Evolutionary conservation across 495 filamentous ascomycete species (phyloP), one percentile per base, ranked within the genome.

Genomic region (Acidomyces sp.): DNA sequence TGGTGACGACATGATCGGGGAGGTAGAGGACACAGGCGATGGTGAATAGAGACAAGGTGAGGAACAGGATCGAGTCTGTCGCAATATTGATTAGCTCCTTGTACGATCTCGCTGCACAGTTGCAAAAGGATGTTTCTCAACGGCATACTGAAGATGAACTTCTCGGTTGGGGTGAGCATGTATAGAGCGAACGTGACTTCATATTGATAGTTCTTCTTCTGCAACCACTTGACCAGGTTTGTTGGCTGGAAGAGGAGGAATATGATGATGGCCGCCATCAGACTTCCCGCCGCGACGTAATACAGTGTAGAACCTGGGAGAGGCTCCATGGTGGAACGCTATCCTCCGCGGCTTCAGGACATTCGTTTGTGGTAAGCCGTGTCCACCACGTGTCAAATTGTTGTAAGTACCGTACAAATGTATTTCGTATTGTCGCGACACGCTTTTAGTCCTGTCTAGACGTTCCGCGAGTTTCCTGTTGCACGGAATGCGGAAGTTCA

Each of bases 21-120:
- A 97, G 80, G 66, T 97, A 97, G 45, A 96, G 73, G 30, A 80
- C 80, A 49, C 74, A 75, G 41, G 82, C 90, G 52, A 86, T 80
- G 46, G 85, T 69, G 54, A 93, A 74, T 69, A 96, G 78, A 49
- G 75, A 75, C 60, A 83, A 60, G 54, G 92, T 75, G 52, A 92
- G 75, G 63, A 97, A 85, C 55, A 94, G 69, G 57, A 93, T 70
- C 7, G 82, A 86, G 69, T 94, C 90, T 97, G 47, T 15, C 20
- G 27, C 13, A 5, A 2, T 4, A 22, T 34, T 3, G n/a, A n/a
- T n/a, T n/a, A n/a, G n/a, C n/a, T n/a, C n/a, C n/a, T n/a, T n/a
- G n/a, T n/a, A n/a, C n/a, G n/a, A n/a, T n/a, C n/a, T n/a, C n/a
- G n/a, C n/a, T n/a, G n/a, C n/a, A n/a, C n/a, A n/a, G n/a, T n/a